Base-by-base conservation (phyloP, 805 yeast genomes). In the Monosporozyma yasuniensis region DNA sequence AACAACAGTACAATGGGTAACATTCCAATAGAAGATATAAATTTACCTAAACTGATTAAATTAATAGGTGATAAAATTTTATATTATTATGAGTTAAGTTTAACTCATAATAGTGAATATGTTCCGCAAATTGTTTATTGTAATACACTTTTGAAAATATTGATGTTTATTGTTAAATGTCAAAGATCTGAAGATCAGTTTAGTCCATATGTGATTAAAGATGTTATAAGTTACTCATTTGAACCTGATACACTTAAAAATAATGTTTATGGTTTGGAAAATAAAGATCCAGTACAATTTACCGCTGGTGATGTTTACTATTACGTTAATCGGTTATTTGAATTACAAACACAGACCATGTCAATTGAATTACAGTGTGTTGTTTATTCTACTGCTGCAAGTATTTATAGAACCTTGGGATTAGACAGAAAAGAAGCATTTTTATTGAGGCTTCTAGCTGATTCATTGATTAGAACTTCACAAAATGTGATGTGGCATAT, bases 71-170 rank as follows among this genome's bases (percentile, higher is more conserved):
- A 60, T 11, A 73, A 71, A 50, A 62, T 70, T 3, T 50, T 76
- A 6, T 70, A 57, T 44, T 78, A 60, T 57, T 83, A 75, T 62
- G 75, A 72, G 50, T 56, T 68, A 38, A 81, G 91, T 37, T 70
- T 78, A 4, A 63, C 71, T 38, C 81, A 77, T 50, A 72, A 75
- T 8, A 87, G 81, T 50, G 96, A 91, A 55, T 78, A 78, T 55
- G 90, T 84, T 0, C 97, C 98, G 0, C 91, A 83, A 52, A 66
- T 84, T 1, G 89, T 89, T 0, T 85, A 80, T 54, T 79, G 84
- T 42, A 96, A 88, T 55, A 73, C 83, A 1, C 70, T 85, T 2
- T 56, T 89, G 30, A 73, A 96, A 52, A 77, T 74, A 47, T 68
- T 82, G 21, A 79, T 80, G 49, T 74, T 86, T 47, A 75, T 84